phyloP scores from a whole-genome alignment of 2,329 filamentous ascomycete species.

The Monosporascus sp. region DNA sequence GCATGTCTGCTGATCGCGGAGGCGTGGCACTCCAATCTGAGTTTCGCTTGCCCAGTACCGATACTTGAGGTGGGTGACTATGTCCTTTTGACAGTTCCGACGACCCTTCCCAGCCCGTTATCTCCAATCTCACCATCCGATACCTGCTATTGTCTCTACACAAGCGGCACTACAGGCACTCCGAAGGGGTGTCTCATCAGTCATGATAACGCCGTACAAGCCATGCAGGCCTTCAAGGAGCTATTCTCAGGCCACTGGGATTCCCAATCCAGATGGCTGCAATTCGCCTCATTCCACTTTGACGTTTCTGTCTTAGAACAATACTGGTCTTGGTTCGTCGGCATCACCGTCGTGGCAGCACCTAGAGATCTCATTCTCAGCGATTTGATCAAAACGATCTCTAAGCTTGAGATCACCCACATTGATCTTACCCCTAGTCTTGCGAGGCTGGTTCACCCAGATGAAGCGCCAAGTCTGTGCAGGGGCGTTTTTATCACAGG shows the following conservation, averaged over 20 bases:
- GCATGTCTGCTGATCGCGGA: conserved; percentile 55
- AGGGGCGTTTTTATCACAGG: conserved; percentile 89
- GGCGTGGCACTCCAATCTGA: conserved; percentile 16
- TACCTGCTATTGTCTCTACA: conserved; percentile 80
- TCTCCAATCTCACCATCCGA: conserved; percentile 42
- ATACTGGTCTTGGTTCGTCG: conserved; percentile 92
- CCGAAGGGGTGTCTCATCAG: conserved; percentile 87
- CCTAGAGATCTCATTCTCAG: conserved; percentile 81
- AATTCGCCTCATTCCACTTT: conserved; percentile 92
- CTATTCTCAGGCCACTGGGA: conserved; percentile 76
- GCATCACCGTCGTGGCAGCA: conserved; percentile 77
- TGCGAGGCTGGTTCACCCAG: conserved; percentile 70
- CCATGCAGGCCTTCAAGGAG: conserved; percentile 78
- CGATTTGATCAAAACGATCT: conserved; percentile 70
- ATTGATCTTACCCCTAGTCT: conserved; percentile 89
- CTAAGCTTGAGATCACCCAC: conserved; percentile 71
- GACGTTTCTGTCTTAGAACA: conserved; percentile 91
- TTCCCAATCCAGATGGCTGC: conserved; percentile 70
- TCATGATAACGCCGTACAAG: conserved; percentile 83
- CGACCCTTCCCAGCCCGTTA: conserved; percentile 22
- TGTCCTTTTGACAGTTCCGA: conserved; percentile 18
- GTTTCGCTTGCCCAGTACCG: conserved; percentile 28
- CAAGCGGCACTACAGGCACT: conserved; percentile 78
- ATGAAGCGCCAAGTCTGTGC: conserved; percentile 74
- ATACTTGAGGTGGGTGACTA: conserved; percentile 30